These are phyloP conservation scores for Dicorynia guianensis DNA, from an alignment of 306 rosid species.

Conservation along the genomic window DNA sequence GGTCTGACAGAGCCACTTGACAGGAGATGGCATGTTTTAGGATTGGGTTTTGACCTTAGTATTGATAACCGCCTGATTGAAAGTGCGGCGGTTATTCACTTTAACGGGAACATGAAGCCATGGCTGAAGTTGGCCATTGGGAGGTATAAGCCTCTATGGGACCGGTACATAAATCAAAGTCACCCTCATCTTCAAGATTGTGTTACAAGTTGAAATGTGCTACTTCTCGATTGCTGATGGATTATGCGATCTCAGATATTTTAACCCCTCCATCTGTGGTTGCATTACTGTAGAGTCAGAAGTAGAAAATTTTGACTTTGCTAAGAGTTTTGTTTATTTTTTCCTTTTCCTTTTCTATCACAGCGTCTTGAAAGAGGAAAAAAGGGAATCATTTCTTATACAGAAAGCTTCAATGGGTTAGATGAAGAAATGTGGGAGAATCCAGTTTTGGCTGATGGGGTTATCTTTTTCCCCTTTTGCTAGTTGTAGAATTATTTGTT, in stretches of 20 bases:
- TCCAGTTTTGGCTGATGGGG: constrained; percentile 59
- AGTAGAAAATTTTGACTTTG: constrained; percentile 67
- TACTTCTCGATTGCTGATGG: constrained; percentile 55
- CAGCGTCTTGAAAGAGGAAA: constrained; percentile 48
- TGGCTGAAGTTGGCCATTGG: constrained; percentile 87
- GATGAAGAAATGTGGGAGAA: constrained; percentile 53
- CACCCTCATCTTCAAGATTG: constrained; percentile 79
- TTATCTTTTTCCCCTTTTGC: constrained; percentile 44
- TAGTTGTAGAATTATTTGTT: constrained; percentile 57
- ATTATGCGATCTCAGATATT: constrained; percentile 44
- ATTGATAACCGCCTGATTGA: constrained; percentile 81
- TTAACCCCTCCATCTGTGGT: constrained; percentile 39
- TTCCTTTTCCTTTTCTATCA: constrained; percentile 28
- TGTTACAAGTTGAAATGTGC: constrained; percentile 61
- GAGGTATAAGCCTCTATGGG: constrained; percentile 90
- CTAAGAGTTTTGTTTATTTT: constrained; percentile 46
- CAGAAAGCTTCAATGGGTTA: constrained; percentile 51
- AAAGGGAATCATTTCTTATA: constrained; percentile 46
- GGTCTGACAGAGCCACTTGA: constrained; percentile 96
- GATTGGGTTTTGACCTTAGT: constrained; percentile 82
- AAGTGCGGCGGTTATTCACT: constrained; percentile 90
- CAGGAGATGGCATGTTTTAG: constrained; percentile 97
- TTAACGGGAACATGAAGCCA: constrained; percentile 94
- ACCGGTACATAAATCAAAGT: constrained; percentile 73
- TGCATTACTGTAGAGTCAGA: constrained; percentile 56